A percentile compares a stretch with the other conserved stretches of the same genome.
Conservation (phyloP, 345 rosid genomes). For the Salix koriyanagi region DNA sequence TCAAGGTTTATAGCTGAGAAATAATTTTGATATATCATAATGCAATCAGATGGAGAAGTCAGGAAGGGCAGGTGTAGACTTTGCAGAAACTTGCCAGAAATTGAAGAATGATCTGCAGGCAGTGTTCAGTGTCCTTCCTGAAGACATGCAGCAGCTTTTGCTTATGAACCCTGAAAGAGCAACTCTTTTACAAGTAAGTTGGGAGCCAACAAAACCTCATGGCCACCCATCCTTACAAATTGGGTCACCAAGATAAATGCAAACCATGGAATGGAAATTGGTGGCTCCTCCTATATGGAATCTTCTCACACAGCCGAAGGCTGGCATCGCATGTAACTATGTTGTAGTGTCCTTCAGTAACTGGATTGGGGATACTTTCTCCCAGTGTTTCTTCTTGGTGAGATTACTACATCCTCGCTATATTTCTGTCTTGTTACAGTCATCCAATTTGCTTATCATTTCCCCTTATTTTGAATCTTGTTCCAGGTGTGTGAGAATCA, state of each 20-base stretch:
- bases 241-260: conserved; percentile 21
- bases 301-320: conserved; percentile 20
- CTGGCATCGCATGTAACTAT: conserved; percentile 2
- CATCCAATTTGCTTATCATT: conserved; percentile 6
- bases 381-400: conserved; percentile 17
- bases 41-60: conserved; percentile 44
- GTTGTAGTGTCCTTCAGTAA: conserved; percentile 11
- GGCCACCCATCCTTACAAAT: conserved; percentile 26
- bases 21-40: conserved; percentile 3
- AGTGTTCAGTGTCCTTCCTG: conserved; percentile 67
- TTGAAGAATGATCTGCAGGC: conserved; percentile 71
- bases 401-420: conserved; percentile 19
- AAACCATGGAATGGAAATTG: background rate
- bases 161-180: conserved; percentile 81
- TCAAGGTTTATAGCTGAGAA: background rate
- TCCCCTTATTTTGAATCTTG: conserved; percentile 2
- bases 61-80: conserved; percentile 42
- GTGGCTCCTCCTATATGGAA: conserved; percentile 7
- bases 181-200: conserved; percentile 50
- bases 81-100: conserved; percentile 50
- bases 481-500: conserved; percentile 7
- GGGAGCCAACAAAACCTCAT: conserved; percentile 25
- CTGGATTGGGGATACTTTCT: conserved; percentile 19
- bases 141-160: conserved; percentile 84
- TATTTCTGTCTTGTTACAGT: background rate